phyloP scores from a whole-genome alignment of 371 early-diverging fungal species.

The Conidiobolus coronatus region DNA sequence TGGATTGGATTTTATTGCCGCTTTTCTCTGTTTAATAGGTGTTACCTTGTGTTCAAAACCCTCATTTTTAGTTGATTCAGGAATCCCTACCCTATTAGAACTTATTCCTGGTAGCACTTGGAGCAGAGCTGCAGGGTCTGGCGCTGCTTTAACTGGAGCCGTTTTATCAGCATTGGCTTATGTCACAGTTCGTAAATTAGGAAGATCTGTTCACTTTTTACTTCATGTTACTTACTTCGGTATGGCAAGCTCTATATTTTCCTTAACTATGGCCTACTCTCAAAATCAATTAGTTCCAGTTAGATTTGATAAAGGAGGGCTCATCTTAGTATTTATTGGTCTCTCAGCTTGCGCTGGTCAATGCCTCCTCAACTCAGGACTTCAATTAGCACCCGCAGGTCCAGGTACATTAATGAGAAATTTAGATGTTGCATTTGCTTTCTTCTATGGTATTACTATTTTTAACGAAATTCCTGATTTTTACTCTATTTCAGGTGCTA shows the following conservation, averaged over 20 bases:
- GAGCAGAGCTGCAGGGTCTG: neutral
- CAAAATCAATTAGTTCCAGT: neutral
- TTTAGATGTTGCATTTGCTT: slow-evolving; percentile 60
- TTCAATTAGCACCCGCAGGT: slow-evolving; percentile 53
- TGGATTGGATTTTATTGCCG: slow-evolving; percentile 23
- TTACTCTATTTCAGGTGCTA: slow-evolving; percentile 29
- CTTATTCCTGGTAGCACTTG: neutral
- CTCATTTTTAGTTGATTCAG: slow-evolving; percentile 21
- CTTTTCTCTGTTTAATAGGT: slow-evolving; percentile 29
- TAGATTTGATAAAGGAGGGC: neutral
- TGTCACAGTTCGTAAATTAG: slow-evolving; percentile 43
- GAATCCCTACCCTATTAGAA: neutral
- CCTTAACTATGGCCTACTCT: slow-evolving; percentile 6
- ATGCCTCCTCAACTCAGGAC: slow-evolving; percentile 39
- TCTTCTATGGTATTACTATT: slow-evolving; percentile 37
- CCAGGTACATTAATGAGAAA: slow-evolving; percentile 59
- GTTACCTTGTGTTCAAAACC: slow-evolving; percentile 44
- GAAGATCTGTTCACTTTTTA: slow-evolving; percentile 33
- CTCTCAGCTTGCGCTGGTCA: slow-evolving; percentile 43
- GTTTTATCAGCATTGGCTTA: slow-evolving; percentile 27
- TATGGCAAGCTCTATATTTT: slow-evolving; percentile 18
- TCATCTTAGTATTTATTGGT: neutral
- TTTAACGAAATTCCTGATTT: slow-evolving; percentile 36
- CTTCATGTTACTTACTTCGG: slow-evolving; percentile 59
- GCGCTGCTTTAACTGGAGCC: slow-evolving; percentile 1